phyloP scores from a whole-genome alignment of 2,329 filamentous ascomycete species.

The Pseudogymnoascus sp. region DNA sequence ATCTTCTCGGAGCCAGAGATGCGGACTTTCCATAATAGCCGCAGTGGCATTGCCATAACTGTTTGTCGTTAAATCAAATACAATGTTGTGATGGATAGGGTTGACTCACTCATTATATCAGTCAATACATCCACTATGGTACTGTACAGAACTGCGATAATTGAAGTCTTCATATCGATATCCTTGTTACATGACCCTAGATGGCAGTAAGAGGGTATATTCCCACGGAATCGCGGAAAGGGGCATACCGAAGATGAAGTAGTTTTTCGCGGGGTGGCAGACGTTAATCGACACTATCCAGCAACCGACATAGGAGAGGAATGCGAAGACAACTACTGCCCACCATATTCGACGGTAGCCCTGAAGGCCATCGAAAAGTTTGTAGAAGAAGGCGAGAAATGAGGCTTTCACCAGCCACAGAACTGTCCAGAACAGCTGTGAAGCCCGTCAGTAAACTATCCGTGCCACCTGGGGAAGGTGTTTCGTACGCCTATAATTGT shows the following conservation, averaged over 20 bases:
- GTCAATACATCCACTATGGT: background rate
- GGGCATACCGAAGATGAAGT: background rate
- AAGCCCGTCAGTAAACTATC: background rate
- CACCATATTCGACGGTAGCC: conserved; percentile 8
- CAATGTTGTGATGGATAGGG: background rate
- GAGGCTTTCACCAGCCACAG: conserved; percentile 10
- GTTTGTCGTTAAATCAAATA: background rate
- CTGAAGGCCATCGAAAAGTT: background rate
- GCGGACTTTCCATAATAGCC: background rate
- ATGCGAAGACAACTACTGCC: background rate
- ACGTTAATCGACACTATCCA: background rate
- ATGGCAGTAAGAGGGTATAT: background rate
- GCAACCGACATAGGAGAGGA: background rate
- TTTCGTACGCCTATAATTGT: background rate
- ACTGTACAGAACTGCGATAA: background rate
- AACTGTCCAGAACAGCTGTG: conserved; percentile 6
- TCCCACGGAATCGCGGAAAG: background rate
- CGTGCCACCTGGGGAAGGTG: background rate
- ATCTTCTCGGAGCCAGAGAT: background rate
- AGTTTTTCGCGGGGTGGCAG: background rate
- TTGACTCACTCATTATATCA: background rate
- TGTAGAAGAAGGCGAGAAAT: conserved; percentile 10
- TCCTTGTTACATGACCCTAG: background rate
- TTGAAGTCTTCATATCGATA: background rate
- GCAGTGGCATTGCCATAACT: background rate